A percentile compares a stretch with the other conserved stretches of the same genome.
Conservation (phyloP, 768 basidiomycete species). For the Boletus rufocinnamomeus region DNA sequence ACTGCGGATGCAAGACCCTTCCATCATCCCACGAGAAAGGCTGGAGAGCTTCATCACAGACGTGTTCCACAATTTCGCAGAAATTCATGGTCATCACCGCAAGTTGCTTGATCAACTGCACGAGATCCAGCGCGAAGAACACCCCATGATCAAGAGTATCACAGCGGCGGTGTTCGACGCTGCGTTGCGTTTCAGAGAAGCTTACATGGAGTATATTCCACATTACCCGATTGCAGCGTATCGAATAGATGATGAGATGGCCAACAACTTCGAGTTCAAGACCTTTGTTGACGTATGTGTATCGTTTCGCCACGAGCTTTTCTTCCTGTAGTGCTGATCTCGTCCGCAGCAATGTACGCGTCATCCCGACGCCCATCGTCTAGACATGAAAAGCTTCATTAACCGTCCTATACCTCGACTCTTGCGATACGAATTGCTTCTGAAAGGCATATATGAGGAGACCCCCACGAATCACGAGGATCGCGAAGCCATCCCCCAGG, state of each 20-base stretch:
- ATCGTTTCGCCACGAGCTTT: background rate
- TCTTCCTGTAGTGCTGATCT: slow-evolving; percentile 4
- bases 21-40: slow-evolving; percentile 72
- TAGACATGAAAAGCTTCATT: slow-evolving; percentile 93
- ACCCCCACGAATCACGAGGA: slow-evolving; percentile 79
- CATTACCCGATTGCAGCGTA: slow-evolving; percentile 92
- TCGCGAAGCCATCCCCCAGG: slow-evolving; percentile 75
- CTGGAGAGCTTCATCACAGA: slow-evolving; percentile 79
- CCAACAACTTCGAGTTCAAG: slow-evolving; percentile 77
- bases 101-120: slow-evolving; percentile 78
- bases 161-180: slow-evolving; percentile 87
- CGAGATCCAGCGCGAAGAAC: slow-evolving; percentile 86
- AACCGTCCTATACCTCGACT: slow-evolving; percentile 89
- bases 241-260: slow-evolving; percentile 85
- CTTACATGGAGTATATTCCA: slow-evolving; percentile 92
- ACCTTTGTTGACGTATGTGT: slow-evolving; percentile 72
- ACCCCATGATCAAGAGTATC: slow-evolving; percentile 74
- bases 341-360: slow-evolving; percentile 47
- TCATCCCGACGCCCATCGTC: slow-evolving; percentile 74
- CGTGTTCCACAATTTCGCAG: slow-evolving; percentile 85
- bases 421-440: slow-evolving; percentile 82
- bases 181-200: slow-evolving; percentile 88
- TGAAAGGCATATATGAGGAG: slow-evolving; percentile 79
- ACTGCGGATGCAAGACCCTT: slow-evolving; percentile 68
- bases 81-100: slow-evolving; percentile 73